Evolutionary conservation across 2,329 filamentous ascomycete genomes (phyloP), one percentile per base, ranked within the genome.

Genomic region (Juglanconis sp.): DNA sequence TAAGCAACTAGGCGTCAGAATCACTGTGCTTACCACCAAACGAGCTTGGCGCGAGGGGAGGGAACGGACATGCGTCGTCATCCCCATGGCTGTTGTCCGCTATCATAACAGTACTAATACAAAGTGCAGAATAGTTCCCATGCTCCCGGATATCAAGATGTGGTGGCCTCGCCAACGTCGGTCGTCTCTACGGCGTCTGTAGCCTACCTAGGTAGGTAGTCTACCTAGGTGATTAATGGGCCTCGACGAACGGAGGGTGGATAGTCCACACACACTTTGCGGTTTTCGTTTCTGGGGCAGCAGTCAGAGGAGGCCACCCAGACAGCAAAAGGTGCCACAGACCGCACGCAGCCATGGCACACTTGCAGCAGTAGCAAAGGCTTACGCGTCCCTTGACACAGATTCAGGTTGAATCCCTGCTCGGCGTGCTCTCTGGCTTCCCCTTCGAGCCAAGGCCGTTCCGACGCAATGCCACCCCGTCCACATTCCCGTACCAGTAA

Each of bases 301-400:
- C 34, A 44, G 57, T n/a, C 9, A 54, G 10, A 36, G 53, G 44
- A 44, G 40, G 36, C 49, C 49, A 51, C 31, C 10, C 49, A 36
- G 13, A 24, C 24, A 24, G 24, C 24, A 24, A 24, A 24, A 24
- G 24, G 24, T 24, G 24, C 24, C 24, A 24, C 24, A 24, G 24
- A 24, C 24, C 24, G 24, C 24, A 24, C 24, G 24, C 40, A 38
- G 48, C 42, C 8, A n/a, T 47, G 8, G 10, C 11, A 13, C 42
- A 5, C 30, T n/a, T 17, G 30, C 42, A 24, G 44, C 42, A 30
- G 42, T 15, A 30, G 40, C 30, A 38, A 56, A 56, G 53, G 53
- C 53, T 56, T 56, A 56, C 53, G 53, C 53, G 53, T 56, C 53
- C 53, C 31, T 48, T 35, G 42, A 56, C 44, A 56, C 53, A 49